These are phyloP conservation scores for Geotrichum fermentans DNA, from an alignment of 1,139 yeast genomes.

Conservation along the genomic window DNA sequence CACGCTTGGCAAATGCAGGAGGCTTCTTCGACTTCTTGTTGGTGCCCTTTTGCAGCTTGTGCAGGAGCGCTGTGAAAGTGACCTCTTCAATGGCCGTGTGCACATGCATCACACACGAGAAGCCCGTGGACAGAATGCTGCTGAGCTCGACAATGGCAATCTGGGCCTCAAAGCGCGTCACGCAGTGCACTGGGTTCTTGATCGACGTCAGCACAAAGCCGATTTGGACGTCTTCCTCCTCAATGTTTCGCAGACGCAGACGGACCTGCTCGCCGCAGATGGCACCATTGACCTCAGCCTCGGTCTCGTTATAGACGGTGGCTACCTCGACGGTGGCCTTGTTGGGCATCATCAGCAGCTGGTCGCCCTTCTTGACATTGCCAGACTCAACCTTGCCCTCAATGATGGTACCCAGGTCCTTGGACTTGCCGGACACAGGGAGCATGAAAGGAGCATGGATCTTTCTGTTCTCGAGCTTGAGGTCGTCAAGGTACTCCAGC, in stretches of 20 bases:
- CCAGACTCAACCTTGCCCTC: conserved; percentile 99
- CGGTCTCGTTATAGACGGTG: conserved; percentile 88
- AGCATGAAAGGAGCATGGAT: conserved; percentile 94
- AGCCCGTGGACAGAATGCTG: conserved; percentile 90
- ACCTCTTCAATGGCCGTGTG: conserved; percentile 98
- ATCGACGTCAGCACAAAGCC: conserved; percentile 89
- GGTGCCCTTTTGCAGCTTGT: conserved; percentile 93
- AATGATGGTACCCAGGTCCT: conserved; percentile 92
- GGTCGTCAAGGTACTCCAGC: conserved; percentile 78
- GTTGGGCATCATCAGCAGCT: conserved; percentile 87
- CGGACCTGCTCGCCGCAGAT: conserved; percentile 96
- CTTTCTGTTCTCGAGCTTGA: conserved; percentile 80
- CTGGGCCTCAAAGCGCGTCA: conserved; percentile 89
- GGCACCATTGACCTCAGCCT: conserved; percentile 87
- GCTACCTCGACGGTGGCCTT: conserved; percentile 75
- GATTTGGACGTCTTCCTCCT: conserved; percentile 88
- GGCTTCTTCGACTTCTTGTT: conserved; percentile 94
- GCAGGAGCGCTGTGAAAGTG: conserved; percentile 71
- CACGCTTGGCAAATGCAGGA: conserved; percentile 97
- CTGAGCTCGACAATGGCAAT: conserved; percentile 94
- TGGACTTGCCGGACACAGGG: conserved; percentile 91
- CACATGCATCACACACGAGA: conserved; percentile 96
- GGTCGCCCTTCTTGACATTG: conserved; percentile 73
- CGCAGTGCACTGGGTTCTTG: conserved; percentile 85
- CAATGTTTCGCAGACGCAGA: conserved; percentile 87